phyloP scores from a whole-genome alignment of 768 basidiomycete genomes.

The Trametes coccinea region DNA sequence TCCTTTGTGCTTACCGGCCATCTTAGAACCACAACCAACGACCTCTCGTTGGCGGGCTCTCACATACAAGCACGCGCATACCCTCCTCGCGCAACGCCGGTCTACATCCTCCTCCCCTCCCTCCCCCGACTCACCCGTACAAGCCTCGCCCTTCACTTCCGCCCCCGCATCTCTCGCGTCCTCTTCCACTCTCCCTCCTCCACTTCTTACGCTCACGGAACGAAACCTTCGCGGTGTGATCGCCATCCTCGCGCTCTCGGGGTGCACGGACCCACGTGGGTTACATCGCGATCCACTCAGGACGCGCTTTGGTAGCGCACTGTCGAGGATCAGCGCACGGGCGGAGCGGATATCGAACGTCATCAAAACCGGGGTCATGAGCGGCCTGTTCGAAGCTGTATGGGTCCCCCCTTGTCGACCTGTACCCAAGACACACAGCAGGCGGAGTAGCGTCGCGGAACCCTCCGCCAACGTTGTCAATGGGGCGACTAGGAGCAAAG shows the following conservation, averaged over 20 bases:
- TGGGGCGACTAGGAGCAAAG: constrained; percentile 5
- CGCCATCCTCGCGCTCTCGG: constrained; percentile 35
- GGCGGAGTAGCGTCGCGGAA: constrained; percentile 1
- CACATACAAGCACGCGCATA: constrained; percentile 34
- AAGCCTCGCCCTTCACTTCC: constrained; percentile 25
- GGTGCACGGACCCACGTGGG: constrained; percentile 32
- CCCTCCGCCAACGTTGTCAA: not conserved
- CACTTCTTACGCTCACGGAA: constrained; percentile 22
- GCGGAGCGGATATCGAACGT: constrained; percentile 31
- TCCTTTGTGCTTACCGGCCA: not conserved
- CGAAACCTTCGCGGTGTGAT: constrained; percentile 34
- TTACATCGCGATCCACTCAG: constrained; percentile 33
- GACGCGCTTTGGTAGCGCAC: constrained; percentile 31
- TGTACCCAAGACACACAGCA: not conserved
- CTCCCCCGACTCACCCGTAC: constrained; percentile 23
- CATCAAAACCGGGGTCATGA: constrained; percentile 36
- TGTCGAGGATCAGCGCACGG: constrained; percentile 31
- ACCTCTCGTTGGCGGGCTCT: constrained; percentile 39
- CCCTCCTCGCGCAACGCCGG: constrained; percentile 19
- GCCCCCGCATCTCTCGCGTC: constrained; percentile 20
- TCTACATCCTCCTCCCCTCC: constrained; percentile 7
- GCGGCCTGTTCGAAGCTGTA: constrained; percentile 35
- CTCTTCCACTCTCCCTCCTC: constrained; percentile 17
- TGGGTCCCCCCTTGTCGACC: constrained; percentile 19
- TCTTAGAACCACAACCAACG: constrained; percentile 37